A percentile compares a stretch with the other conserved stretches of the same genome.
Evolutionary conservation across 768 basidiomycete species (phyloP).

Genomic region (Cubamyces sp.): DNA sequence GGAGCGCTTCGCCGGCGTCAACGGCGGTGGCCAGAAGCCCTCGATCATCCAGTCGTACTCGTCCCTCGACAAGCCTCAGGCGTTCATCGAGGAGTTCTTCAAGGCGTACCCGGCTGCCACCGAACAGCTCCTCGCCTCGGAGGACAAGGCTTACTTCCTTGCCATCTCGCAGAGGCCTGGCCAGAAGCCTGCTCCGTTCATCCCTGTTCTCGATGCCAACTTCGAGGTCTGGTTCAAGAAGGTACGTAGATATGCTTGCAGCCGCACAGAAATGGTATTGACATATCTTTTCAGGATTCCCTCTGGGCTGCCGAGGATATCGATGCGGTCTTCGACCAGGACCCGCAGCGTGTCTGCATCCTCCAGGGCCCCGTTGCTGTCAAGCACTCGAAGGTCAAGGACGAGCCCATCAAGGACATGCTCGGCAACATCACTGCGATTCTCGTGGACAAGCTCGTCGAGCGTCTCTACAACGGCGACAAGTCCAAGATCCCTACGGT

Average conservation of each 20-base stretch:
- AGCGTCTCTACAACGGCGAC: constrained; percentile 79
- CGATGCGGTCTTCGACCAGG: constrained; percentile 98
- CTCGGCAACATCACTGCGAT: constrained; percentile 83
- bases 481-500: constrained; percentile 71
- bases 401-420: constrained; percentile 92
- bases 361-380: constrained; percentile 96
- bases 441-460: constrained; percentile 79
- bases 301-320: constrained; percentile 98
- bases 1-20: constrained; percentile 92
- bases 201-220: constrained; percentile 88
- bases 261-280: constrained; percentile 6
- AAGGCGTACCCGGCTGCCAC: constrained; percentile 79
- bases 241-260: constrained; percentile 46
- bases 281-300: constrained; percentile 67
- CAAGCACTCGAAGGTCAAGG: constrained; percentile 83
- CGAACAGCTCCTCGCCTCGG: constrained; percentile 86
- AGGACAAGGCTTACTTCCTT: constrained; percentile 95
- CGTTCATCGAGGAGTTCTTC: constrained; percentile 85
- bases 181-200: constrained; percentile 98
- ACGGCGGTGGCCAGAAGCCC: constrained; percentile 72
- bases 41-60: constrained; percentile 86
- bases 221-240: constrained; percentile 99
- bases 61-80: constrained; percentile 78
- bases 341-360: constrained; percentile 97
- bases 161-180: constrained; percentile 94